phyloP scores from a whole-genome alignment of 169 alveolate genomes.

The Eimeria acervulina region DNA sequence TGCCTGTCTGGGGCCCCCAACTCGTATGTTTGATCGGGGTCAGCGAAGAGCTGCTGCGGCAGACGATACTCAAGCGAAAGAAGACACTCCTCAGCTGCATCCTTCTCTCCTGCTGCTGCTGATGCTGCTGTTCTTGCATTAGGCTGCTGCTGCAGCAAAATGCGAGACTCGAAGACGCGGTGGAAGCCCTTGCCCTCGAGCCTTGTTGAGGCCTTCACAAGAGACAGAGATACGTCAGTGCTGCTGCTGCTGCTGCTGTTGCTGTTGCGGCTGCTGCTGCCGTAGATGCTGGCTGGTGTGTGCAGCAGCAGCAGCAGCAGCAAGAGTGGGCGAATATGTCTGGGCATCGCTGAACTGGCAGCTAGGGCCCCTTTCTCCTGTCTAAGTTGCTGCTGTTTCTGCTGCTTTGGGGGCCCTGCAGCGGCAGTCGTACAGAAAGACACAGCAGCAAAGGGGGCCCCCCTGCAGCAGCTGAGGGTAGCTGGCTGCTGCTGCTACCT shows the following conservation, averaged over 20 bases:
- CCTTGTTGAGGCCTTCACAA: slow-evolving; percentile 1
- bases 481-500: neutral
- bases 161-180: slow-evolving; percentile 3
- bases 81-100: neutral
- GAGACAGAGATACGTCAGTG: neutral
- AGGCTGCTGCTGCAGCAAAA: neutral
- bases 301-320: slow-evolving; percentile 50
- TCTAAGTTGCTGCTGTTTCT: neutral
- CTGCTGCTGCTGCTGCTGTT: neutral
- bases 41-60: slow-evolving; percentile 20
- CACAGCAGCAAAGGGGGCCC: neutral
- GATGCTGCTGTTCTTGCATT: slow-evolving; percentile 7
- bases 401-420: neutral
- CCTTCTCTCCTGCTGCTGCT: neutral
- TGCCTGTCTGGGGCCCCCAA: neutral
- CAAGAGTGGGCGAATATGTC: neutral
- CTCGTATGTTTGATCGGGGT: slow-evolving; percentile 22
- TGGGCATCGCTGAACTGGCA: neutral
- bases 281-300: neutral
- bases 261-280: slow-evolving; percentile 14
- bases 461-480: neutral
- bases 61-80: slow-evolving; percentile 13
- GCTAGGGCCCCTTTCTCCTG: neutral
- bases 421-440: neutral
- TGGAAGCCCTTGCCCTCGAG: slow-evolving; percentile 12